Evolutionary conservation across 2,329 filamentous ascomycete genomes (phyloP).

Genomic region (Pseudofabraea citricarpa): DNA sequence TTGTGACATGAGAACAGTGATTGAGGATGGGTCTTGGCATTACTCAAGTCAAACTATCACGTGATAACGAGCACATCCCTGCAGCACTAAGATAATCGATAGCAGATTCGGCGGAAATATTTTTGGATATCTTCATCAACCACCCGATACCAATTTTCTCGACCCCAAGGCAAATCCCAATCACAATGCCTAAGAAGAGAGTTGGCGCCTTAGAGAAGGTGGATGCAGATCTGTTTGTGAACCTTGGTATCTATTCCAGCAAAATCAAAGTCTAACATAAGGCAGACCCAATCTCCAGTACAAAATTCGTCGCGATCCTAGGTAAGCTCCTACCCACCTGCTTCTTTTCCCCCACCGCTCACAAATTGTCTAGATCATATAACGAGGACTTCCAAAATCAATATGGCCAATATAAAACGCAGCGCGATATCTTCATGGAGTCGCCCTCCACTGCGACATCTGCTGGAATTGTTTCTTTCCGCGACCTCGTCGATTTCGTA

Average conservation of each 20-base stretch:
- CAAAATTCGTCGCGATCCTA: conserved; percentile 83
- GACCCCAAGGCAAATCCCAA: no score
- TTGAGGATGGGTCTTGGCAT: no score
- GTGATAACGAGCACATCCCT: no score
- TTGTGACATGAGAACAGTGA: no score
- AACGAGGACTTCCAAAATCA: conserved; percentile 83
- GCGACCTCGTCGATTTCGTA: conserved; percentile 89
- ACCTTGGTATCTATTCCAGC: conserved; percentile 7
- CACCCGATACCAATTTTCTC: no score
- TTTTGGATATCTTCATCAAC: no score
- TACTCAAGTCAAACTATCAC: no score
- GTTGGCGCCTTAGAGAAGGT: conserved; percentile 92
- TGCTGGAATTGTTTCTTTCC: conserved; percentile 76
- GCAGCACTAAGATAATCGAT: no score
- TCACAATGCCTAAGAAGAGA: conserved; percentile 76
- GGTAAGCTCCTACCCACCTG: conserved; percentile 40
- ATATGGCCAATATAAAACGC: conserved; percentile 86
- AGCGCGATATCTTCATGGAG: conserved; percentile 85
- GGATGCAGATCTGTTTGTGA: conserved; percentile 73
- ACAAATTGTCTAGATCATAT: conserved; percentile 59
- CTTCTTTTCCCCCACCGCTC: conserved; percentile 1
- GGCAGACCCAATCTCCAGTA: conserved; percentile 76
- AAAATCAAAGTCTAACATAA: conserved; percentile 23
- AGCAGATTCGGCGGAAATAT: no score
- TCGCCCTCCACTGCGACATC: conserved; percentile 74